Evolutionary conservation across 331 rosid species (phyloP).

Genomic region (Spiraea crenata): DNA sequence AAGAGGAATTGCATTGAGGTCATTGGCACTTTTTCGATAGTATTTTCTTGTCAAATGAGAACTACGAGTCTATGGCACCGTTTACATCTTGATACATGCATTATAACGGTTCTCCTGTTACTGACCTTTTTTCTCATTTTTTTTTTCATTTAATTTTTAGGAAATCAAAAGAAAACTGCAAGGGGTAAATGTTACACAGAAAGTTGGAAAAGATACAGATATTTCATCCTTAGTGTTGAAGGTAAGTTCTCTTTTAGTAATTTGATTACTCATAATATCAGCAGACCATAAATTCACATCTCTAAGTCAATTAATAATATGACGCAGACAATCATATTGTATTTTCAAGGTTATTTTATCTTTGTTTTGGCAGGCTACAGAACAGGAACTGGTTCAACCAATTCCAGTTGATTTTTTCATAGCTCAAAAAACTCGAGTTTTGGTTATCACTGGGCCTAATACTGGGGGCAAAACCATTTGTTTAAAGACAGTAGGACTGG

Average conservation of each 20-base stretch:
- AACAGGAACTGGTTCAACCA: slow-evolving; percentile 49
- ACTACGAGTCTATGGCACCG: background rate
- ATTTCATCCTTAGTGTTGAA: slow-evolving; percentile 20
- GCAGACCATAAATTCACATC: slow-evolving; percentile 2
- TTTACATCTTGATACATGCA: background rate
- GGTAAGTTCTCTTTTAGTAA: slow-evolving; percentile 7
- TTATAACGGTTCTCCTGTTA: background rate
- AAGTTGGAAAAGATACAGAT: slow-evolving; percentile 28
- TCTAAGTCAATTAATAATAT: slow-evolving; percentile 23
- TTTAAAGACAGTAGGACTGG: slow-evolving; percentile 87
- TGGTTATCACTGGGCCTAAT: slow-evolving; percentile 93
- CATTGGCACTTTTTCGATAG: background rate
- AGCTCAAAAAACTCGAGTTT: slow-evolving; percentile 59
- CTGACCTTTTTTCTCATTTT: background rate
- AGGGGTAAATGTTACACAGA: slow-evolving; percentile 21
- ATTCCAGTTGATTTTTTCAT: slow-evolving; percentile 85
- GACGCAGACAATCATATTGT: background rate
- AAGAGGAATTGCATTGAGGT: slow-evolving; percentile 14
- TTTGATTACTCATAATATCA: background rate
- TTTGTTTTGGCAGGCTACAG: slow-evolving; percentile 52
- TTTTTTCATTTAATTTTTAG: slow-evolving; percentile 10
- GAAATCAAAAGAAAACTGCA: slow-evolving; percentile 29
- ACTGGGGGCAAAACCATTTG: slow-evolving; percentile 96
- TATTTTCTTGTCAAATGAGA: background rate
- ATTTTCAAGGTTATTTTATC: slow-evolving; percentile 1